These are phyloP conservation scores for Chlamydomonas sp. DNA, from an alignment of 139 green algal genomes.

Conservation along the genomic window DNA sequence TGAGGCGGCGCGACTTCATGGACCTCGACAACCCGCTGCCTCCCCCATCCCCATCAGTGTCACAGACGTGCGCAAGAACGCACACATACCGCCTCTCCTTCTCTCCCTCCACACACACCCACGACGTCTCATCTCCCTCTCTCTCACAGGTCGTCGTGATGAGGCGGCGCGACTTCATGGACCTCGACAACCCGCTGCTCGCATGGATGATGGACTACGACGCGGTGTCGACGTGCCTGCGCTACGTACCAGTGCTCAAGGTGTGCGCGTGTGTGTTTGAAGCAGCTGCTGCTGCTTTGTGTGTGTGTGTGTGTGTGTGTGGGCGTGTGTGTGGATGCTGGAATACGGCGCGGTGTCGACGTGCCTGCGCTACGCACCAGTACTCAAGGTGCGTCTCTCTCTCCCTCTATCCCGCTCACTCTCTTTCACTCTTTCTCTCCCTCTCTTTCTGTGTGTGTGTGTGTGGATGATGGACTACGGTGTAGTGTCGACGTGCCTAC, in stretches of 20 bases:
- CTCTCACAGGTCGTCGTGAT: conserved; percentile 70
- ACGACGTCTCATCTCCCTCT: too few relatives aligned
- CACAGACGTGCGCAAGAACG: conserved; percentile 1
- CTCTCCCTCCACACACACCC: too few relatives aligned
- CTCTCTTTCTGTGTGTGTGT: too few relatives aligned
- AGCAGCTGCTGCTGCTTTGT: too few relatives aligned
- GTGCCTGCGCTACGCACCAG: conserved; percentile 15
- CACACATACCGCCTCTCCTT: too few relatives aligned
- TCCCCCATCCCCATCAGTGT: too few relatives aligned
- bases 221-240: conserved; percentile 36
- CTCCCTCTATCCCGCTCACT: neutral
- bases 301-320: too few relatives aligned
- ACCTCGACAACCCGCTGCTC: conserved; percentile 67
- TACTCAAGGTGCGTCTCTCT: neutral
- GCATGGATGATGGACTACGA: conserved; percentile 73
- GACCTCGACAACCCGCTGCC: conserved; percentile 66
- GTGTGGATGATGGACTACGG: conserved; percentile 75
- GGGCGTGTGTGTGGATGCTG: too few relatives aligned
- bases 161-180: conserved; percentile 65
- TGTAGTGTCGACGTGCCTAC: conserved; percentile 35
- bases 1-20: conserved; percentile 68
- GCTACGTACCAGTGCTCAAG: conserved; percentile 20
- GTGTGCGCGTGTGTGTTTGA: neutral
- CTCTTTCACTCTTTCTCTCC: too few relatives aligned
- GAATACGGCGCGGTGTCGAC: conserved; percentile 59